These are phyloP conservation scores for Chaetomium globosum DNA, from an alignment of 2,329 filamentous ascomycete species.

Conservation along the genomic window DNA sequence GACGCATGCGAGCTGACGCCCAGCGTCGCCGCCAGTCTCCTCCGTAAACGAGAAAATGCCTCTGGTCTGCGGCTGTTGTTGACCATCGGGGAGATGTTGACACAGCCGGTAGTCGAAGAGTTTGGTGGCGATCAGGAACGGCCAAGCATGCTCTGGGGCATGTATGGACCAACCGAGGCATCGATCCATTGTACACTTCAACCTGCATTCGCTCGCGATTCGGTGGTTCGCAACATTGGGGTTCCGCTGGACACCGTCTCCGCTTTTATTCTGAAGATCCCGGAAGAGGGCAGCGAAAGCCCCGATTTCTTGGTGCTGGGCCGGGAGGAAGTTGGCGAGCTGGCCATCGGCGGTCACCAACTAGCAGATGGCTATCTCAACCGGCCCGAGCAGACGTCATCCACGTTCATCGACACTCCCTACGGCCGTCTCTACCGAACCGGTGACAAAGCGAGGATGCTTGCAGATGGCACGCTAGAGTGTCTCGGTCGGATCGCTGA, in stretches of 20 bases:
- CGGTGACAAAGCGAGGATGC: slow-evolving; percentile 77
- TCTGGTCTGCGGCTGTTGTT: slow-evolving; percentile 71
- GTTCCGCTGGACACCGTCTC: slow-evolving; percentile 79
- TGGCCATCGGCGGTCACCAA: slow-evolving; percentile 79
- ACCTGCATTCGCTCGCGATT: slow-evolving; percentile 58
- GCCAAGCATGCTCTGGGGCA: slow-evolving; percentile 76
- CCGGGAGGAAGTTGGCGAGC: slow-evolving; percentile 71
- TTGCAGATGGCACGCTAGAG: slow-evolving; percentile 70
- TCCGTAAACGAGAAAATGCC: slow-evolving; percentile 67
- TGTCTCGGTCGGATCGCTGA: slow-evolving; percentile 77
- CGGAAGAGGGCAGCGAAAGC: slow-evolving; percentile 36
- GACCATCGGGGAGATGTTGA: slow-evolving; percentile 94
- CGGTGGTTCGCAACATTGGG: slow-evolving; percentile 71
- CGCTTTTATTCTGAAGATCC: slow-evolving; percentile 66
- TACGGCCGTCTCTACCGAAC: slow-evolving; percentile 79
- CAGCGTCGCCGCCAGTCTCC: slow-evolving; percentile 77
- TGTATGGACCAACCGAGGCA: slow-evolving; percentile 94
- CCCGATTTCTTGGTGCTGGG: slow-evolving; percentile 58
- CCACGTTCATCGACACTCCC: slow-evolving; percentile 68
- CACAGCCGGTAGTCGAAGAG: slow-evolving; percentile 71
- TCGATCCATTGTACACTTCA: slow-evolving; percentile 86
- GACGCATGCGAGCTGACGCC: slow-evolving; percentile 90
- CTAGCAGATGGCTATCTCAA: slow-evolving; percentile 82
- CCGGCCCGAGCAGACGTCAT: slow-evolving; percentile 70
- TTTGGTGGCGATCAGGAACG: slow-evolving; percentile 63